Conservation (phyloP, 768 basidiomycete species). For the Punctularia strigosozonata region DNA sequence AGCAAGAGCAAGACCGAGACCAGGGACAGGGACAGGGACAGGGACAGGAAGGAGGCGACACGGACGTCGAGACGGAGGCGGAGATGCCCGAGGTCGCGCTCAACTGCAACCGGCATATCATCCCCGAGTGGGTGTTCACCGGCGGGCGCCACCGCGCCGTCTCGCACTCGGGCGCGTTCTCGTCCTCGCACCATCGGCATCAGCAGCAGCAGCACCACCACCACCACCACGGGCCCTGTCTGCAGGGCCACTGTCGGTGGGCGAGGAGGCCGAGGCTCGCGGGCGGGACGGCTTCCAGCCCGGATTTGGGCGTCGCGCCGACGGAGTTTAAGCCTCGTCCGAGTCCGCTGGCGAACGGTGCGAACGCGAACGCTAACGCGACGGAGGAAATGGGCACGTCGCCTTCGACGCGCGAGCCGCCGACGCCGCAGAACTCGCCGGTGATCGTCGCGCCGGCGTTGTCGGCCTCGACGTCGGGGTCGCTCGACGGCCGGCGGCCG, state of each 20-base stretch:
- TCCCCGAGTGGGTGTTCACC: constrained; percentile 84
- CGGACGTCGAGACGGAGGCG: constrained; percentile 42
- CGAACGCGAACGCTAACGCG: too few relatives aligned
- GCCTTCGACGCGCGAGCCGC: constrained; percentile 3
- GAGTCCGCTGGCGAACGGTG: constrained; percentile 9
- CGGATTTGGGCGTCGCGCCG: constrained; percentile 37
- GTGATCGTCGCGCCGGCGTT: background rate
- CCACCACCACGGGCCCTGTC: too few relatives aligned
- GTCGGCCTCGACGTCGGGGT: background rate
- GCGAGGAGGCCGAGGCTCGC: constrained; percentile 31
- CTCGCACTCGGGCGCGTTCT: constrained; percentile 27
- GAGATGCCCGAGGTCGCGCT: constrained; percentile 93
- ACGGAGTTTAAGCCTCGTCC: constrained; percentile 1
- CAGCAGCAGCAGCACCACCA: too few relatives aligned
- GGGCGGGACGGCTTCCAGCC: constrained; percentile 55
- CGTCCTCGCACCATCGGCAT: constrained; percentile 15
- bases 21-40: too few relatives aligned
- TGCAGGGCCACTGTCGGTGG: too few relatives aligned
- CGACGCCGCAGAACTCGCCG: constrained; percentile 18
- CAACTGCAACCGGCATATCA: constrained; percentile 90
- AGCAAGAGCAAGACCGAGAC: constrained; percentile 17
- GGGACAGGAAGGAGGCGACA: constrained; percentile 34
- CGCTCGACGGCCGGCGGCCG: too few relatives aligned
- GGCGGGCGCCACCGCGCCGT: constrained; percentile 37
- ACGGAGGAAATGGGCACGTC: too few relatives aligned